Evolutionary conservation across 805 yeast species (phyloP), one percentile per base, ranked within the genome.

Genomic region (Wickerhamia fluorescens): DNA sequence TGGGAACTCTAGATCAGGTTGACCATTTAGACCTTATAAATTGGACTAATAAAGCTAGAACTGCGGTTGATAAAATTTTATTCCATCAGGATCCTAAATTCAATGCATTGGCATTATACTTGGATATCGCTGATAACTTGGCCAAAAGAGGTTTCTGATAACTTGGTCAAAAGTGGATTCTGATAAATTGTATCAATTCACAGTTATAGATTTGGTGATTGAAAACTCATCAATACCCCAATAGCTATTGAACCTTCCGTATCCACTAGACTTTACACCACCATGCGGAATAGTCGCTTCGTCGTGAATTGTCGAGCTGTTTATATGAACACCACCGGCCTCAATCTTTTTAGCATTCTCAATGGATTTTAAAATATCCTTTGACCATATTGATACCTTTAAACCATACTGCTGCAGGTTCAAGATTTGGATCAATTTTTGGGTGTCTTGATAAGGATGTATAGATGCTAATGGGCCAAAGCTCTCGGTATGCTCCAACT

Each of bases 1-100:
- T 76, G 40, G 96, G 96, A 0, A 82, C 92, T 0, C 51, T 88
- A 20, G 73, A 73, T 23, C 69, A 76, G 38, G 85, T 81, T 3
- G 95, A 87, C 53, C 96, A 87, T 55, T 59, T 85, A 35, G 95
- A 88, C 50, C 58, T 86, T 35, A 84, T 87, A 28, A 88, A 87
- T 47, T 80, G 95, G 94, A 71, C 78, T 27, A 79, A 77, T 42
- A 47, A 64, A 3, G 34, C 70, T 3, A 67, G 72, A 34, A 36
- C 64, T 43, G 33, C 52, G 36, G 22, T 57, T 29, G 60, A 63
- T 47, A 46, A 40, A 40, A 29, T 45, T 28, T 26, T 44, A 36
- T 51, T 48, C 41, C 40, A 47, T 42, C 50, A 49, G 45, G 40
- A 55, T 38, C 32, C 61, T 58, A 57, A 60, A 11, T 77, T 80